Percentiles rank a stretch among this genome's conserved stretches.
These are phyloP conservation scores for Calocybe indica DNA, from an alignment of 768 basidiomycete genomes.

Conservation along the genomic window DNA sequence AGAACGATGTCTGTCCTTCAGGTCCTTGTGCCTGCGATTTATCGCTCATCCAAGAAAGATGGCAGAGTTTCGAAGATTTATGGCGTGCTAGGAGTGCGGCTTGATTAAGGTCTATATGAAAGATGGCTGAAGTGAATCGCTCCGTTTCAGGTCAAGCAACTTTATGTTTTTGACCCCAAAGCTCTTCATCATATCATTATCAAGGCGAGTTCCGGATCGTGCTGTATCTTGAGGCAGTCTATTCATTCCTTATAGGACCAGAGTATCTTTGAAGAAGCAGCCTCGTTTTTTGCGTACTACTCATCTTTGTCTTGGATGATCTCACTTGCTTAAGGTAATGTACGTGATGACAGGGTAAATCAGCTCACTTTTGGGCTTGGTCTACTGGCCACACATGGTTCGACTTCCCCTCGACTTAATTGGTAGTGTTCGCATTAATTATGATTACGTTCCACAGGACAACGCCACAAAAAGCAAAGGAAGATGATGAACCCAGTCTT, in stretches of 20 bases:
- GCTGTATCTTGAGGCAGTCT: background rate
- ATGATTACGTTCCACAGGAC: conserved; percentile 10
- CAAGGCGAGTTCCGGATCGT: conserved; percentile 12
- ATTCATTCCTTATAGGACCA: conserved; percentile 19
- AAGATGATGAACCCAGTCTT: conserved; percentile 26
- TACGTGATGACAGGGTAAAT: conserved; percentile 2
- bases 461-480: conserved; percentile 19
- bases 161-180: conserved; percentile 29
- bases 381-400: conserved; percentile 12
- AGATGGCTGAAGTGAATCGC: too few species aligned
- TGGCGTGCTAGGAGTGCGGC: background rate
- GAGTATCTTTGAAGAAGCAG: conserved; percentile 23
- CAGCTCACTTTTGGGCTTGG: conserved; percentile 13
- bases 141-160: conserved; percentile 14
- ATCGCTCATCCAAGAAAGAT: conserved; percentile 2
- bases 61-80: conserved; percentile 9
- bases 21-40: background rate
- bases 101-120: conserved; percentile 7
- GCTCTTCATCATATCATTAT: conserved; percentile 28
- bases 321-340: background rate
- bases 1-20: background rate
- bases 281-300: conserved; percentile 19
- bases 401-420: background rate
- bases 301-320: background rate
- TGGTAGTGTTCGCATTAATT: too few species aligned